Base-by-base conservation (phyloP, 139 green algal genomes). In the Tetradesmus lagerheimii region DNA sequence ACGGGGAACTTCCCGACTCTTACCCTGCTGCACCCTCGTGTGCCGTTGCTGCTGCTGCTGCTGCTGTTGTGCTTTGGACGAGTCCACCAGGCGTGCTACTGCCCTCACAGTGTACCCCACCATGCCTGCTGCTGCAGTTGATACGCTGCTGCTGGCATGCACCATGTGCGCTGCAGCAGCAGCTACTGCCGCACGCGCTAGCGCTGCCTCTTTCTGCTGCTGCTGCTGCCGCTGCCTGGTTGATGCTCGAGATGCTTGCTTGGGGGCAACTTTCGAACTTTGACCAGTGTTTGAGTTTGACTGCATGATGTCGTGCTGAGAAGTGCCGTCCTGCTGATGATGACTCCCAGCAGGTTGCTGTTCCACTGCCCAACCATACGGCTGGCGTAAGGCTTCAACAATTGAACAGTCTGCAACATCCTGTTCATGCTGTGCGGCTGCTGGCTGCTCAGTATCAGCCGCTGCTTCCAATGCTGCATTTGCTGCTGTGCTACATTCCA, bases 41-140 rank as follows among this genome's bases (percentile, higher is more conserved):
- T 12, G 71, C 71, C 11, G 67, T 78, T 80, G 74, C 74, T 23
- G 74, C 74, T 45, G 75, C 75, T 81, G 75, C 75, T 81, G 20
- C 35, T 45, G 29, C 35, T 81, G 75, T 16, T 27, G 57, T 81
- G 75, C 9, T 14, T 41, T 39, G n/a, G 16, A 47, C 0, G 75
- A 25, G 2, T 81, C 75, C 75, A 47, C 75, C n/a, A 39, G 35
- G 4, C 75, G 57, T 31, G 57, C 57, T 31, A 71, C 57, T 0
- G 57, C 57, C 20, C 23, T 71, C 4, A 71, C 57, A 31, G 57
- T 71, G 57, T 71, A 71, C 9, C 57, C 25, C 57, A 71, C 14
- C 57, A 71, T 71, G 57, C 57, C 57, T 71, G 57, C 57, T 71
- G 57, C 57, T 71, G 57, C 57, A 71, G 0, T 81, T 15, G 75